These are phyloP conservation scores for Teratosphaeriaceae sp. DNA, from an alignment of 2,329 filamentous ascomycete genomes.

Conservation along the genomic window DNA sequence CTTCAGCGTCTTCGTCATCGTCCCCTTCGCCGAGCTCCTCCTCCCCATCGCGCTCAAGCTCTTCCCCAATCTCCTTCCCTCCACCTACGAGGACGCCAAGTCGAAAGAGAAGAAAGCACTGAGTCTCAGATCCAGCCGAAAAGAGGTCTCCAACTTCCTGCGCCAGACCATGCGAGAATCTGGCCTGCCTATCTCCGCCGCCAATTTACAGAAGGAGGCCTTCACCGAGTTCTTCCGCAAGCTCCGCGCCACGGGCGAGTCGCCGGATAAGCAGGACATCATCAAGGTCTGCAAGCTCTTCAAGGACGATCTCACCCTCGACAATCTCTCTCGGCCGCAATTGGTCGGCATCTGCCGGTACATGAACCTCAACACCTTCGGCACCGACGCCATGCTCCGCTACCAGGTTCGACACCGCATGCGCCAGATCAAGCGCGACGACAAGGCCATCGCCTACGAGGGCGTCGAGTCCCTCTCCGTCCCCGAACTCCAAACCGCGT, in stretches of 20 bases:
- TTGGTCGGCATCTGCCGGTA: constrained; percentile 97
- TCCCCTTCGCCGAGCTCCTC: constrained; percentile 90
- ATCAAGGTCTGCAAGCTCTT: constrained; percentile 99
- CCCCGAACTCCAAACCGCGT: constrained; percentile 84
- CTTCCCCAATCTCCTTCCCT: constrained; percentile 95
- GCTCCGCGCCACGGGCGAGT: constrained; percentile 81
- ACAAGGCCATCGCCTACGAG: constrained; percentile 88
- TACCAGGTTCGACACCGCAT: constrained; percentile 97
- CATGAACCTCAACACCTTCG: constrained; percentile 95
- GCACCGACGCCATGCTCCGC: constrained; percentile 94
- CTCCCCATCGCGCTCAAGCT: constrained; percentile 86
- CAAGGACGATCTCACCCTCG: constrained; percentile 92
- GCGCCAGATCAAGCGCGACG: constrained; percentile 98
- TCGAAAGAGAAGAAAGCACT: constrained; percentile 84
- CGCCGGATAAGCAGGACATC: constrained; percentile 80
- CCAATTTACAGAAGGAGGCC: constrained; percentile 84
- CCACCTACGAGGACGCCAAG: constrained; percentile 90
- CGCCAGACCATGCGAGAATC: constrained; percentile 85
- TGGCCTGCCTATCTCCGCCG: constrained; percentile 78
- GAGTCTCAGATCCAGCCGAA: constrained; percentile 74
- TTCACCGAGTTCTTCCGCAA: constrained; percentile 98
- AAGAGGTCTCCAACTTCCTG: constrained; percentile 88
- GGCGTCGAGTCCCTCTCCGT: constrained; percentile 92
- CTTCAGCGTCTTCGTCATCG: constrained; percentile 94
- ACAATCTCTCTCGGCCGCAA: constrained; percentile 93